Evolutionary conservation across 306 rosid genomes (phyloP), one percentile per base, ranked within the genome.

Genomic region (Clitoria ternatea): DNA sequence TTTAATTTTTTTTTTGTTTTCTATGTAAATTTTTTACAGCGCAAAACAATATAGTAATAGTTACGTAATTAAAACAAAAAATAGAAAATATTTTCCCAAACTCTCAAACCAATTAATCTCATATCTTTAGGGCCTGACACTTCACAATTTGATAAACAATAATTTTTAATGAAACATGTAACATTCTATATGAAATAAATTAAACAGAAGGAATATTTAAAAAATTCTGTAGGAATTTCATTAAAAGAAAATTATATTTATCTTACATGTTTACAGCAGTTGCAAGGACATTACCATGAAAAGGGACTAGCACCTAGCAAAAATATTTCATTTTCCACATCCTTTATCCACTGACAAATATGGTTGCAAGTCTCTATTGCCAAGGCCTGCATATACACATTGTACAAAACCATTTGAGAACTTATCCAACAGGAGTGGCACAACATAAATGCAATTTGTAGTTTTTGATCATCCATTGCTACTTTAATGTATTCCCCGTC

Each of bases 291-390:
- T 94, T 88, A 94, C 99, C 99, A 94, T 61, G 99, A 94, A 80
- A 94, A 91, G 71, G 99, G 99, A 89, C 97, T 94, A 60, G 97
- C 94, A 80, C 99, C 99, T 76, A 91, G 88, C 91, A 94, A 88
- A 83, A 94, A 94, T 42, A 94, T 86, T 75, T 94, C 99, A 20
- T 91, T 91, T 79, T 94, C 99, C 18, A 94, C 95, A 24, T 94
- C 99, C 82, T 91, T 91, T 61, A 94, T 88, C 99, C 99, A 94
- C 78, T 91, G 99, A 84, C 96, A 91, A 77, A 94, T 96, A 64
- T 84, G 90, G 82, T 91, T 91, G 92, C 99, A 94, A 44, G 90
- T 86, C 84, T 87, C 86, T 80, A 91, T 91, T 18, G 99, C 99
- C 85, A 74, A 66, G 72, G 90, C 97, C 99, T 94, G 96, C 81